Conservation (phyloP, 2,329 filamentous ascomycete genomes). For the Trichoderma citrinoviride region DNA sequence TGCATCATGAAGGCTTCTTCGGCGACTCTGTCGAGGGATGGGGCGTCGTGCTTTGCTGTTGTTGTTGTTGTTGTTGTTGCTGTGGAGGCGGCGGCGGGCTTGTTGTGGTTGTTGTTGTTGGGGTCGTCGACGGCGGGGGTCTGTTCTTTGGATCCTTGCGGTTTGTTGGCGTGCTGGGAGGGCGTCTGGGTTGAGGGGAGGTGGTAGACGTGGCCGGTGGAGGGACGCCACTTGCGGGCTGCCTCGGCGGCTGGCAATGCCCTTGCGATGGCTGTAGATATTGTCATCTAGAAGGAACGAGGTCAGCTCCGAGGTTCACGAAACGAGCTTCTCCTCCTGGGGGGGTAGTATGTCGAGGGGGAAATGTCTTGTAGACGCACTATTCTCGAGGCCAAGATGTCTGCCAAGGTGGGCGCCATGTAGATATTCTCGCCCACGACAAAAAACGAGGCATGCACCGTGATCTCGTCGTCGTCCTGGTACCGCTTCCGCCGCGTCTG, state of each 20-base stretch:
- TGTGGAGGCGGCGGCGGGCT: too few relatives aligned
- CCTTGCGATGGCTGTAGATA: slow-evolving; percentile 54
- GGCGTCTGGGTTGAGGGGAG: slow-evolving; percentile 34
- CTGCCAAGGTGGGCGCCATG: slow-evolving; percentile 60
- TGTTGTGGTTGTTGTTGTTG: slow-evolving; percentile 24
- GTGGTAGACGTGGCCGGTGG: slow-evolving; percentile 52
- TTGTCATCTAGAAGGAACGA: slow-evolving; percentile 44
- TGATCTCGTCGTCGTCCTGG: slow-evolving; percentile 57
- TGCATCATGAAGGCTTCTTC: slow-evolving; percentile 59
- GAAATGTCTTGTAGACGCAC: slow-evolving; percentile 39
- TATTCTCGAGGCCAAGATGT: slow-evolving; percentile 58
- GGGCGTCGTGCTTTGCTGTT: slow-evolving; percentile 40
- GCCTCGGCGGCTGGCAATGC: slow-evolving; percentile 51
- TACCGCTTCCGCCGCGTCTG: slow-evolving; percentile 60
- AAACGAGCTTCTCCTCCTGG: too few relatives aligned
- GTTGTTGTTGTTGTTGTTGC: slow-evolving; percentile 25
- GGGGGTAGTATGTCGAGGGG: too few relatives aligned
- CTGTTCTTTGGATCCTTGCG: slow-evolving; percentile 44
- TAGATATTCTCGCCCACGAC: slow-evolving; percentile 65
- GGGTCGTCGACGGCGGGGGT: slow-evolving; percentile 46
- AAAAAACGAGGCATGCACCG: slow-evolving; percentile 60
- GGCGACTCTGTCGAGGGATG: slow-evolving; percentile 47
- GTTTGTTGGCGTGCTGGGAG: slow-evolving; percentile 25
- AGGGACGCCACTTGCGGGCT: slow-evolving; percentile 54
- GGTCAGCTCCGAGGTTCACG: background rate